Evolutionary conservation across 768 basidiomycete species (phyloP), one percentile per base, ranked within the genome.

Genomic region (Amanita rimosa): DNA sequence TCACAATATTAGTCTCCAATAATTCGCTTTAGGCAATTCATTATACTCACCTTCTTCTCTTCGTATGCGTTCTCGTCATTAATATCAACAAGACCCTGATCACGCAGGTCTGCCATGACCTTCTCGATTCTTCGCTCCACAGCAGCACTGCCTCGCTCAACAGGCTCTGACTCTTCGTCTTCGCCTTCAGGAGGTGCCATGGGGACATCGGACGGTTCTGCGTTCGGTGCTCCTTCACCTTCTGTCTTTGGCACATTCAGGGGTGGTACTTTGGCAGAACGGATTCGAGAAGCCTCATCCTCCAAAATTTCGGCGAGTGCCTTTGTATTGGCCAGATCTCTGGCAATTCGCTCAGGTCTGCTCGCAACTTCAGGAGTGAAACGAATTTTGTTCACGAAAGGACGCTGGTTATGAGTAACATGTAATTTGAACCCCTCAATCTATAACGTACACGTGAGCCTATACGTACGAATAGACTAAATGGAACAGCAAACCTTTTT

Each of bases 381-480:
- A 41, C 91, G 83, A 50, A 89, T 67, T 54, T 83, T 75, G 58
- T 84, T 85, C 49, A 80, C 75, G 66, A 86, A 87, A 26, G 89
- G 84, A 54, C 78, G 82, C 42, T 76, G 70, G 59, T 80, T 86
- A 61, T 88, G 89, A 29, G 85, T 79, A 57, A 93, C 85, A 64
- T 95, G 92, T 44, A 96, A 71, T 59, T 91, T 94, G 73, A 97
- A 96, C 49, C 85, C 88, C 62, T 94, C 90, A 60, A 97, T 89
- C 93, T 96, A 57, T 19, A 49, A 53, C 19, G 52, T 48, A 26
- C 49, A 39, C 39, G 39, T 46, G 48, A 47, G 51, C 19, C n/a
- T 26, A 36, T 19, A 26, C 14, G 26, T 44, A 49, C 26, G 27
- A 34, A 37, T 34, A 31, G n/a, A 42, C 41, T 9, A 43, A 42